Percentiles rank a stretch among this genome's conserved stretches.
These are phyloP conservation scores for Backusella westeae DNA, from an alignment of 192 early-diverging fungal genomes.

Conservation along the genomic window DNA sequence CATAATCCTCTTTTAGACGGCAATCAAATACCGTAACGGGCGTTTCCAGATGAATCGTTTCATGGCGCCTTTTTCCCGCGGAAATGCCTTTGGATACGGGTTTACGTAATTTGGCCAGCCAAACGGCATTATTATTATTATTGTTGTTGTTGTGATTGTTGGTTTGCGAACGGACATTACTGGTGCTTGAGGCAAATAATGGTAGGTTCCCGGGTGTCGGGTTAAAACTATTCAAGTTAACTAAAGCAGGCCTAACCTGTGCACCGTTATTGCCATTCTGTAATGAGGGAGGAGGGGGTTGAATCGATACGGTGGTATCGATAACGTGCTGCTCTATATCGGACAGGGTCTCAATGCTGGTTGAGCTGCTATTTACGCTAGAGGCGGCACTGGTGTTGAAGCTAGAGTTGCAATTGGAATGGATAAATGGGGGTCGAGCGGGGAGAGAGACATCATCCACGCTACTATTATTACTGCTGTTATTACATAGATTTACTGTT, in stretches of 20 bases:
- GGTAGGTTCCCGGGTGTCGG: background rate
- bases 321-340: background rate
- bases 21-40: conserved; percentile 29
- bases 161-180: background rate
- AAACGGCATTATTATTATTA: background rate
- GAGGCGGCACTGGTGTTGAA: background rate
- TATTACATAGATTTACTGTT: background rate
- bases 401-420: background rate
- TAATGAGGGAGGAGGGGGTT: background rate
- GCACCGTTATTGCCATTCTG: background rate
- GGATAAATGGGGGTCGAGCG: background rate
- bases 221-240: background rate
- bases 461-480: background rate
- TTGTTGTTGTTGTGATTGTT: no score
- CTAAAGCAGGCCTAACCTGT: background rate
- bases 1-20: conserved; percentile 30
- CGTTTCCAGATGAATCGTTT: conserved; percentile 12
- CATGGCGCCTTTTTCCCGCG: background rate
- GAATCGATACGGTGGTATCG: background rate
- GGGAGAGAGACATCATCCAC: background rate
- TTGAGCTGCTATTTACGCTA: background rate
- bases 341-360: background rate
- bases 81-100: background rate
- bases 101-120: conserved; percentile 2
- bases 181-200: background rate